phyloP scores from a whole-genome alignment of 1,139 yeast species.

The Suhomyces anneliseae region DNA sequence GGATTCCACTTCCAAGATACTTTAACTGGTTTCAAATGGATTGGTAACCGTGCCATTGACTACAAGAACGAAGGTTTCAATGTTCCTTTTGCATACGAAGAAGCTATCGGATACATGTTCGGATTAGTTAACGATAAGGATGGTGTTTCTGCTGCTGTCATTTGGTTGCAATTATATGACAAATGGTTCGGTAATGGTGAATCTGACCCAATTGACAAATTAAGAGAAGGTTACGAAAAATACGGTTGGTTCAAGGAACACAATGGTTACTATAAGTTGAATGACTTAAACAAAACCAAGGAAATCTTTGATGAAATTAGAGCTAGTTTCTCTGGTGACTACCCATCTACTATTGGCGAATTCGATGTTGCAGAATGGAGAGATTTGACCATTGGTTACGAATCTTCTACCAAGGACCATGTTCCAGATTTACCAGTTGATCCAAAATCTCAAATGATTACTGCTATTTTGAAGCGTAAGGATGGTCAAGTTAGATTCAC shows the following conservation, averaged over 20 bases:
- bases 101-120: slow-evolving; percentile 95
- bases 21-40: slow-evolving; percentile 96
- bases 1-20: slow-evolving; percentile 76
- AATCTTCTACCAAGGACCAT: slow-evolving; percentile 60
- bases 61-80: slow-evolving; percentile 59
- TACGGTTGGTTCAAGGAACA: slow-evolving; percentile 83
- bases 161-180: slow-evolving; percentile 74
- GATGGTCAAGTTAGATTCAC: slow-evolving; percentile 64
- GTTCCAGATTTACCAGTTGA: slow-evolving; percentile 72
- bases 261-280: slow-evolving; percentile 80
- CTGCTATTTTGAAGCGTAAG: slow-evolving; percentile 45
- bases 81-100: slow-evolving; percentile 93
- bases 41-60: slow-evolving; percentile 84
- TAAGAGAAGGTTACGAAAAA: slow-evolving; percentile 57
- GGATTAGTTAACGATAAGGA: slow-evolving; percentile 87
- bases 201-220: slow-evolving; percentile 43
- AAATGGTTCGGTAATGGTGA: slow-evolving; percentile 42
- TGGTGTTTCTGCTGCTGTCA: slow-evolving; percentile 78
- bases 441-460: slow-evolving; percentile 79
- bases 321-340: slow-evolving; percentile 33
- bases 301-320: slow-evolving; percentile 53
- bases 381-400: slow-evolving; percentile 82
- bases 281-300: slow-evolving; percentile 52
- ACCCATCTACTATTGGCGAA: slow-evolving; percentile 50
- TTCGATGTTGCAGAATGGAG: slow-evolving; percentile 68